A percentile compares a stretch with the other conserved stretches of the same genome.
Conservation (phyloP, 257 asterid genomes). For the Ocimum tenuiflorum region DNA sequence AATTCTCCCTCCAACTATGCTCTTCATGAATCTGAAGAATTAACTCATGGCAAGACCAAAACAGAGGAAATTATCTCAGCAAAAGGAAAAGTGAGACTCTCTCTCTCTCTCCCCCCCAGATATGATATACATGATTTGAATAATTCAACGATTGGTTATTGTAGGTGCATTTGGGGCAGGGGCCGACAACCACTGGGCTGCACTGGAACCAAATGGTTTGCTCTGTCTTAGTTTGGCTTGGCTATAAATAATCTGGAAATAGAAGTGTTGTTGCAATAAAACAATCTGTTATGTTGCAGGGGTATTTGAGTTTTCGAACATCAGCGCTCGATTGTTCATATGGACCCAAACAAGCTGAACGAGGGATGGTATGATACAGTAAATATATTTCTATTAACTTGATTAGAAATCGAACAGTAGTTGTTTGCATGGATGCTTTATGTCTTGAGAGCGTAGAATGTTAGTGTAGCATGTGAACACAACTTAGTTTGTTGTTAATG, state of each 20-base stretch:
- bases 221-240: constrained; percentile 10
- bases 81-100: constrained; percentile 23
- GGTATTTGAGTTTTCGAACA: constrained; percentile 18
- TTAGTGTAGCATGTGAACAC: no score
- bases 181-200: constrained; percentile 9
- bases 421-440: no score
- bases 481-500: no score
- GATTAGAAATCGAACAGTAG: no score
- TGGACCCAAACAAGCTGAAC: constrained; percentile 18
- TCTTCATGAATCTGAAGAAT: constrained; percentile 28
- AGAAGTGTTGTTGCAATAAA: not conserved
- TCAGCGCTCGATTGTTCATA: constrained; percentile 21
- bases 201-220: constrained; percentile 28
- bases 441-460: no score
- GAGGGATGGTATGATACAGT: no score
- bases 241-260: constrained; percentile 5
- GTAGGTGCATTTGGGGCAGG: constrained; percentile 28
- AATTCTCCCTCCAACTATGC: constrained; percentile 22
- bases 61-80: constrained; percentile 12
- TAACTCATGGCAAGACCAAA: constrained; percentile 14
- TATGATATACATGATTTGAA: not conserved
- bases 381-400: no score
- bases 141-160: not conserved
- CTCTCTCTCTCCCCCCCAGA: not conserved
- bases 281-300: constrained; percentile 26